Evolutionary conservation across 129 eudicot species (phyloP), one percentile per base, ranked within the genome.

Genomic region (Ambrosia artemisiifolia): DNA sequence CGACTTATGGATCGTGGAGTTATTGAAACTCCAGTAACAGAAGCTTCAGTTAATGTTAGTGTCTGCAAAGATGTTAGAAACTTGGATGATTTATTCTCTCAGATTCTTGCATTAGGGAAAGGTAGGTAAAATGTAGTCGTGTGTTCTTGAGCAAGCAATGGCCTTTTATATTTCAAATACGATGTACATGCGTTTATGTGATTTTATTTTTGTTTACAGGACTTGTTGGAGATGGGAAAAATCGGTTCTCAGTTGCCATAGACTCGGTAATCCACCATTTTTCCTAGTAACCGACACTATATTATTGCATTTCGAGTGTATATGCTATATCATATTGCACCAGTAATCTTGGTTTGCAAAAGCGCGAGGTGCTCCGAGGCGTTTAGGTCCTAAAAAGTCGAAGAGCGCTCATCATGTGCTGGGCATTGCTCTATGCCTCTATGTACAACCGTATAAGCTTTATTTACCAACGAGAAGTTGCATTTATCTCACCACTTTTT

Each of bases 1-100:
- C 82, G 74, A 72, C 91, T 91, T 30, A 75, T 63, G 65, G 91
- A 90, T 79, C 78, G 75, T 62, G 90, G 91, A 73, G 76, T 63
- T 56, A 78, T 88, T 51, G 51, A 70, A 7, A 71, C 77, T 80
- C 77, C 55, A 32, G 72, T 72, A 10, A 57, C 82, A 3, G 83
- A 78, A 51, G 78, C 81, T 64, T 75, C 87, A 60, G 10, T 63
- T n/a, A 47, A 49, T 43, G 67, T 83, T 74, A 83, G 24, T 38
- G 71, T 85, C 48, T 91, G 88, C 81, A 79, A 79, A 69, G 86
- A 95, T 86, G 91, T 95, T 70, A 90, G 85, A 49, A 84, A 91
- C 76, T 73, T 95, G 88, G 87, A 86, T 64, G 69, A 71, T 48
- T 50, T 95, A 76, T 73, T 79, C 14, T 83, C 87, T 67, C 67